A percentile compares a stretch with the other conserved stretches of the same genome.
Evolutionary conservation across 148 eudicot genomes (phyloP).

Genomic region (Rhododendron kiyosumense): DNA sequence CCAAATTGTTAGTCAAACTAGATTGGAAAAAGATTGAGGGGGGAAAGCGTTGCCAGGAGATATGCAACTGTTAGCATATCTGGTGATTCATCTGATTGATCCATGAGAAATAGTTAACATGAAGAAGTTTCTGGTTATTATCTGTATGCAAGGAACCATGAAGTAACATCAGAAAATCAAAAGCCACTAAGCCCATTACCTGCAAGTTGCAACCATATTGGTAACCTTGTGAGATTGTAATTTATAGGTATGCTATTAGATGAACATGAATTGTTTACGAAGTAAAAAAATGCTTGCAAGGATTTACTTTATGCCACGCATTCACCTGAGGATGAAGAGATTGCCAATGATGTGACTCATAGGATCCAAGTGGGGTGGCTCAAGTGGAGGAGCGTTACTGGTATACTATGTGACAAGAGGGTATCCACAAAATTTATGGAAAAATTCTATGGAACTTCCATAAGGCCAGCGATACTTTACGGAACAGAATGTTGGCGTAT

Average conservation of each 20-base stretch:
- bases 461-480: too few relatives aligned
- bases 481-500: too few relatives aligned
- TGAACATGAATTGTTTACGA: not conserved
- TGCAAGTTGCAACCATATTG: not conserved
- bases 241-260: not conserved
- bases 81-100: not conserved
- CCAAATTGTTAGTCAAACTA: not conserved
- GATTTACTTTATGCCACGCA: not conserved
- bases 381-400: too few relatives aligned
- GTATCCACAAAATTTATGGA: too few relatives aligned
- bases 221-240: not conserved
- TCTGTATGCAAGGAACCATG: not conserved
- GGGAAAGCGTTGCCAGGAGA: not conserved
- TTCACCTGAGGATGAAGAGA: not conserved
- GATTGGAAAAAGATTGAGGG: not conserved
- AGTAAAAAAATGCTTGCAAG: not conserved
- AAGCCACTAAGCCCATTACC: not conserved
- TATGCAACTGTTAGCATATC: not conserved
- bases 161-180: not conserved
- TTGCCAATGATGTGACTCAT: too few relatives aligned
- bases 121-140: not conserved
- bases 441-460: too few relatives aligned
- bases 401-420: too few relatives aligned
- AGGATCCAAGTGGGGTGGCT: too few relatives aligned
- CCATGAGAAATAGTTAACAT: not conserved